Conservation (phyloP, 768 basidiomycete genomes). For the Tylopilus sp. region DNA sequence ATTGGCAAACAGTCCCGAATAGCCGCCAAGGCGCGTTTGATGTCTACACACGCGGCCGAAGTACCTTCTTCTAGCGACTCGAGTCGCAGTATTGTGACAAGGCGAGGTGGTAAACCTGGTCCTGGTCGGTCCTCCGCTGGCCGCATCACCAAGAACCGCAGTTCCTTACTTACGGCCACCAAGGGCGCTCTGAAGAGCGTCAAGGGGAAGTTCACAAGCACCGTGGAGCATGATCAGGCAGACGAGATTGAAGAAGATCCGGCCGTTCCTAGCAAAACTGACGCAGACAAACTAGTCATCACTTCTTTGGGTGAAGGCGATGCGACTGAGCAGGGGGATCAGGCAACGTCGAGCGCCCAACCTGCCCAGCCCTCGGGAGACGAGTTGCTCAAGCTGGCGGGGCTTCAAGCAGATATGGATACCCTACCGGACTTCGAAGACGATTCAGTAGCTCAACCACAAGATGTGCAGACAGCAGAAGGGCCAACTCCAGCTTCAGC, state of each 20-base stretch:
- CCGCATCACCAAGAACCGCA: constrained; percentile 37
- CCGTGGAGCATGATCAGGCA: constrained; percentile 13
- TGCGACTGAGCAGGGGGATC: constrained; percentile 6
- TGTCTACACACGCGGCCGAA: constrained; percentile 18
- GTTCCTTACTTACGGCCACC: constrained; percentile 51
- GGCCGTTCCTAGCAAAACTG: not conserved
- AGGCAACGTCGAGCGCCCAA: constrained; percentile 3
- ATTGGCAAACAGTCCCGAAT: constrained; percentile 38
- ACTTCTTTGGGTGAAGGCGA: constrained; percentile 22
- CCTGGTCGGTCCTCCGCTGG: constrained; percentile 50
- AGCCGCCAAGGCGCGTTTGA: constrained; percentile 47
- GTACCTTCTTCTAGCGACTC: constrained; percentile 9
- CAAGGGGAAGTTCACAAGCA: constrained; percentile 39
- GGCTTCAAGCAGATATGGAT: constrained; percentile 39
- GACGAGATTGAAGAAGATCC: constrained; percentile 20
- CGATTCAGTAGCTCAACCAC: constrained; percentile 23
- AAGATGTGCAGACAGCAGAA: constrained; percentile 1
- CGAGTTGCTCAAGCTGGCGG: constrained; percentile 52
- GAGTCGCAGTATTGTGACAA: constrained; percentile 4
- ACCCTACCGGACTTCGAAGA: constrained; percentile 59
- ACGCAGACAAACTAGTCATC: constrained; percentile 7
- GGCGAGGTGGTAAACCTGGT: constrained; percentile 38
- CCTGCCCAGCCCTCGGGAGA: constrained; percentile 29
- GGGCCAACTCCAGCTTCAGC: constrained; percentile 1
- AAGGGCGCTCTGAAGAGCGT: constrained; percentile 52